A percentile compares a stretch with the other conserved stretches of the same genome.
Conservation (phyloP, 2,329 filamentous ascomycete species). For the Chaetomiaceae sp. region DNA sequence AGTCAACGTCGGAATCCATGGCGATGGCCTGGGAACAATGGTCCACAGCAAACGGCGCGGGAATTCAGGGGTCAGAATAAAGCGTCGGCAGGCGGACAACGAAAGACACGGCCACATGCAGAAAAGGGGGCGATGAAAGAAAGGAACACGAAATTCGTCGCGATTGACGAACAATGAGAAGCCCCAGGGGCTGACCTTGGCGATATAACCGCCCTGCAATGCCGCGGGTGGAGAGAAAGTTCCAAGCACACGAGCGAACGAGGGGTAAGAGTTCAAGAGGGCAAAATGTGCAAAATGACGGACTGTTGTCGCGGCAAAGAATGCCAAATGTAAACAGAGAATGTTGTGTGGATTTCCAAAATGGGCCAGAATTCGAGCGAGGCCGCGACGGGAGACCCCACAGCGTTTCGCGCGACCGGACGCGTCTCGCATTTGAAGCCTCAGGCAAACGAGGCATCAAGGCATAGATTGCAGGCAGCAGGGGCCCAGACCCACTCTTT, state of each 20-base stretch:
- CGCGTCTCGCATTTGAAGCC: not conserved
- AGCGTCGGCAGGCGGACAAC: constrained; percentile 10
- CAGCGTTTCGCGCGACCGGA: not conserved
- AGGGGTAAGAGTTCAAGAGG: not conserved
- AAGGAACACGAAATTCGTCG: constrained; percentile 4
- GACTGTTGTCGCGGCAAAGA: constrained; percentile 11
- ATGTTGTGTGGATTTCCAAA: constrained; percentile 16
- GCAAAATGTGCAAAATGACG: not conserved
- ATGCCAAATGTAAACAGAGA: constrained; percentile 16
- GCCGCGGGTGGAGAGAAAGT: not conserved
- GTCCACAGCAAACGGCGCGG: constrained; percentile 11
- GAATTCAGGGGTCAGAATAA: constrained; percentile 4
- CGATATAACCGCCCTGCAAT: not conserved
- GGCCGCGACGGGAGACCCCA: not conserved
- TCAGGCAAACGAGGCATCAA: constrained; percentile 1
- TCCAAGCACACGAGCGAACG: not conserved
- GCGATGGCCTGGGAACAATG: constrained; percentile 26
- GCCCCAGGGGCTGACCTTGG: constrained; percentile 1
- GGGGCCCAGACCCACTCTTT: constrained; percentile 1
- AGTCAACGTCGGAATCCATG: constrained; percentile 57
- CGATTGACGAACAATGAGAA: constrained; percentile 13
- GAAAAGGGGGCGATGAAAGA: not conserved
- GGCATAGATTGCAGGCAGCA: not conserved
- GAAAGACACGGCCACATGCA: constrained; percentile 11
- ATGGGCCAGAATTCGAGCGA: constrained; percentile 1